Conservation (phyloP, 306 rosid species). For the Sindora glabra region DNA sequence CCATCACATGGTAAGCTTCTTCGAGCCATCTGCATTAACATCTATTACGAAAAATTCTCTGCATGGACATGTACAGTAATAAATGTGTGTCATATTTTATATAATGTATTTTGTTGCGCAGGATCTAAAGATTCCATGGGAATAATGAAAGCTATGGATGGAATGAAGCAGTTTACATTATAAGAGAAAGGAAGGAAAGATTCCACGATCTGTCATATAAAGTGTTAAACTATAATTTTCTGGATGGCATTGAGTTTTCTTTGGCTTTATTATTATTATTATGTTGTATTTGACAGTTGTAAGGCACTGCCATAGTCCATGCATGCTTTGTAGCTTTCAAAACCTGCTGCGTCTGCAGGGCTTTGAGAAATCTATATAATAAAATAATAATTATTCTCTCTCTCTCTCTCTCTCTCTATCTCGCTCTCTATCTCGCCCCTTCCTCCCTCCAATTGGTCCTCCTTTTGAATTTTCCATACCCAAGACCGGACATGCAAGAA, state of each 20-base stretch:
- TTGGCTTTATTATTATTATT: neutral
- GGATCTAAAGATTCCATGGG: conserved; percentile 15
- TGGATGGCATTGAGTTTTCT: no score
- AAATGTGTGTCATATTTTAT: no score
- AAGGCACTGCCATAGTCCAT: neutral
- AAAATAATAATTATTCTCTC: neutral
- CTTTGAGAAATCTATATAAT: neutral
- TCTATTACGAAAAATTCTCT: no score
- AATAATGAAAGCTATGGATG: conserved; percentile 27
- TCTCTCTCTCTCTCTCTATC: no score
- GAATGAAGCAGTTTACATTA: neutral
- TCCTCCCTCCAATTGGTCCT: no score
- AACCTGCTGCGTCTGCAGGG: conserved; percentile 11
- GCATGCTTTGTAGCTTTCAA: neutral
- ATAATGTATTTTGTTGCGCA: neutral
- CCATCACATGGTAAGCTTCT: conserved; percentile 24
- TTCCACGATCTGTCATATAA: neutral
- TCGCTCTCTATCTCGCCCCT: no score
- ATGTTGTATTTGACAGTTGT: neutral
- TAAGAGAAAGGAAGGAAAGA: neutral
- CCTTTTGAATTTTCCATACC: no score
- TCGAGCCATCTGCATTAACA: neutral
- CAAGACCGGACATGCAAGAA: no score
- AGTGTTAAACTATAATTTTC: neutral
- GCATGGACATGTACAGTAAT: no score